Percentiles rank a stretch among this genome's conserved stretches.
phyloP scores from a whole-genome alignment of 495 filamentous ascomycete species.

The Penicillium argentinense region DNA sequence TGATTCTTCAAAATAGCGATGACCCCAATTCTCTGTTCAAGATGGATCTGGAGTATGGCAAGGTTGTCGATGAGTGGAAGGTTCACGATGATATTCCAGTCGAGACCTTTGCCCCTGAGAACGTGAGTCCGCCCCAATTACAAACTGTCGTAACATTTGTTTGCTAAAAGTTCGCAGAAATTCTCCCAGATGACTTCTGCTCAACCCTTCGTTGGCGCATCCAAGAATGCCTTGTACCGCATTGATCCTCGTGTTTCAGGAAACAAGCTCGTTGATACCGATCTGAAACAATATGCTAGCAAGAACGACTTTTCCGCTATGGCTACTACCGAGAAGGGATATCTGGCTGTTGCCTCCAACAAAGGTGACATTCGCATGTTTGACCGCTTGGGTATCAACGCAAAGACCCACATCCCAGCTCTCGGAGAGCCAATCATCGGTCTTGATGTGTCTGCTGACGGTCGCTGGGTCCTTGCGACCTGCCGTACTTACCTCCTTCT shows the following conservation, averaged over 20 bases:
- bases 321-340: slow-evolving; percentile 92
- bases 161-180: slow-evolving; percentile 57
- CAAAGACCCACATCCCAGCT: slow-evolving; percentile 94
- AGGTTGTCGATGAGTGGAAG: slow-evolving; percentile 99
- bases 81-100: slow-evolving; percentile 97
- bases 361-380: slow-evolving; percentile 98
- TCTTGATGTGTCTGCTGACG: slow-evolving; percentile 90
- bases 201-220: slow-evolving; percentile 91
- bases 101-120: slow-evolving; percentile 86
- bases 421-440: slow-evolving; percentile 95
- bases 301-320: slow-evolving; percentile 96
- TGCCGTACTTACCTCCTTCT: slow-evolving; percentile 94
- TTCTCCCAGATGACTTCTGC: slow-evolving; percentile 96
- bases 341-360: slow-evolving; percentile 93
- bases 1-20: slow-evolving; percentile 84
- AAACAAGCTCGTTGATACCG: slow-evolving; percentile 86
- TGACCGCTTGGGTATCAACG: slow-evolving; percentile 93
- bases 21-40: slow-evolving; percentile 93
- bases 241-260: slow-evolving; percentile 89
- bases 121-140: slow-evolving; percentile 44
- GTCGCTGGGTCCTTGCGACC: slow-evolving; percentile 91
- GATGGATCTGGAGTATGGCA: slow-evolving; percentile 98
- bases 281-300: slow-evolving; percentile 91
- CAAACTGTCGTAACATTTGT: not conserved
- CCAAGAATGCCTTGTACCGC: slow-evolving; percentile 87